Base-by-base conservation (phyloP, 768 basidiomycete species). In the Candolleomyces eurysporus region DNA sequence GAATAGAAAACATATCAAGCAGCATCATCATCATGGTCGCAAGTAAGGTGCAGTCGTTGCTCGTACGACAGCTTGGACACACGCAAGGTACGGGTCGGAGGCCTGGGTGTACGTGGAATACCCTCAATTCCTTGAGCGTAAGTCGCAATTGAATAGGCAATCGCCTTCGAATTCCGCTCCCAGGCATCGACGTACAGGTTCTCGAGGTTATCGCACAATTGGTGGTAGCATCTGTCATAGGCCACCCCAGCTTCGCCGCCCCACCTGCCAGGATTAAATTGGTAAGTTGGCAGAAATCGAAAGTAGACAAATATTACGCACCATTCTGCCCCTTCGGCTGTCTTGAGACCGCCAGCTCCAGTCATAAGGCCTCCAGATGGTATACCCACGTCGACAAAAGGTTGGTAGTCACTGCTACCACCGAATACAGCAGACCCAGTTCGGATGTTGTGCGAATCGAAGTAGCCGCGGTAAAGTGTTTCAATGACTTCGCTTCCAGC, bases 201-300 rank as follows among this genome's bases (percentile, higher is more conserved):
- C 22, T 69, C 63, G 43, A 72, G 57, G 22, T 58, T 69, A 50
- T 73, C 71, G 64, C 72, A 75, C 13, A 61, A 61, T 21, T 64
- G 57, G 64, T 75, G 73, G 60, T 73, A 75, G 59, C 72, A 75
- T 4, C 36, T 48, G 48, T 75, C 73, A 50, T 71, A 71, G 16
- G 68, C 67, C 32, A 69, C 67, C 39, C 69, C 71, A 30, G 66
- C 70, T 48, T 71, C 58, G 16, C 71, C 73, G 19, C 70, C 64
- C 72, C 71, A 69, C 72, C 73, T 68, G 58, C 51, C 21, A 59
- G 19, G 59, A 32, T 7, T 45, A n/a, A 46, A 32, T 19, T 13
- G 36, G 45, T 14, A 31, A 2, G 57, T 13, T 5, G 26, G 13
- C 19, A 31, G 21, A 21, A 49, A 39, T 17, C 9, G 19, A 16